Percentiles rank a stretch among this genome's conserved stretches.
phyloP scores from a whole-genome alignment of 2,329 filamentous ascomycete species.

The Hawksworthiomyces lignivorus region DNA sequence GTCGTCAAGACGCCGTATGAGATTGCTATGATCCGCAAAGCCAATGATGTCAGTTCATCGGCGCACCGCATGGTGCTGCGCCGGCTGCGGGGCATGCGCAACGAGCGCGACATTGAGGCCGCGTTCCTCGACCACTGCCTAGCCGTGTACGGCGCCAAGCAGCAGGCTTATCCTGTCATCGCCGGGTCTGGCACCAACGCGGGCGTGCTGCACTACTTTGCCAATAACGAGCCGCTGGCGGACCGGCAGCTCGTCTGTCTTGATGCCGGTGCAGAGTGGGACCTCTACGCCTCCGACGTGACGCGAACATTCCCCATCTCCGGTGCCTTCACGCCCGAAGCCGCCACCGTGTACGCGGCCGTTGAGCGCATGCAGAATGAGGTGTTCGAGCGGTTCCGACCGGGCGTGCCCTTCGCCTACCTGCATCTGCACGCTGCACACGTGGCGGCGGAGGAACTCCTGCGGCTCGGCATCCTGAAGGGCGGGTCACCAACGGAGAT shows the following conservation, averaged over 20 bases:
- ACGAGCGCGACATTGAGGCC: constrained; percentile 79
- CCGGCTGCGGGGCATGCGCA: constrained; percentile 53
- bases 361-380: constrained; percentile 75
- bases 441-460: constrained; percentile 63
- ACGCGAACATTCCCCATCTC: constrained; percentile 79
- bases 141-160: constrained; percentile 56
- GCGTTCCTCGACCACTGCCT: constrained; percentile 68
- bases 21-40: constrained; percentile 69
- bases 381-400: constrained; percentile 61
- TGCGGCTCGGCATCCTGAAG: constrained; percentile 63
- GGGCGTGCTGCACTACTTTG: constrained; percentile 77
- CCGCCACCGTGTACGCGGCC: constrained; percentile 64
- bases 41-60: constrained; percentile 69
- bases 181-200: constrained; percentile 77
- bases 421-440: constrained; percentile 66
- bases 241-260: constrained; percentile 70
- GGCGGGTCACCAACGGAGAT: constrained; percentile 52
- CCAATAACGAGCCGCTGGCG: constrained; percentile 65
- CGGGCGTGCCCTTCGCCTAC: constrained; percentile 62
- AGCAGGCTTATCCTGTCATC: constrained; percentile 84
- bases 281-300: constrained; percentile 81
- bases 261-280: constrained; percentile 81
- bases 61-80: constrained; percentile 70
- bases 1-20: constrained; percentile 84
- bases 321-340: constrained; percentile 60